Percentiles rank a stretch among this genome's conserved stretches.
Conservation (phyloP, 2,329 filamentous ascomycete species). For the Paramyrothecium roridum region DNA sequence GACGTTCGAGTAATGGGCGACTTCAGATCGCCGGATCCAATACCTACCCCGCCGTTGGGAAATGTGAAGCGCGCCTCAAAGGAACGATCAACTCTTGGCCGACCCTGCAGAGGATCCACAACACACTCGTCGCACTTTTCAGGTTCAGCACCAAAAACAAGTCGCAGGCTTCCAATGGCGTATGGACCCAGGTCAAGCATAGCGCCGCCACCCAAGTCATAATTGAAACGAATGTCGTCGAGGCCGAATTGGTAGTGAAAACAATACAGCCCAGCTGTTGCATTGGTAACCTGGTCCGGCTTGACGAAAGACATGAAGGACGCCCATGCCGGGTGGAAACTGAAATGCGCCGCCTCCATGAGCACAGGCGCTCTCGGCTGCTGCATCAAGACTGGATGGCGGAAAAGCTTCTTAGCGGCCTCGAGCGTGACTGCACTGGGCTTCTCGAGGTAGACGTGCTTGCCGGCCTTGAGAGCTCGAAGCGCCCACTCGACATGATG, state of each 20-base stretch:
- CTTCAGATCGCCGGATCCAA: conserved; percentile 22
- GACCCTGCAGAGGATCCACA: neutral
- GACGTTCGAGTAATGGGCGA: conserved; percentile 6
- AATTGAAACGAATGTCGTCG: conserved; percentile 42
- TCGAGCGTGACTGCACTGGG: neutral
- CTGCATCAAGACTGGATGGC: neutral
- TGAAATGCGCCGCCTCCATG: conserved; percentile 50
- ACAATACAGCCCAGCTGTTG: conserved; percentile 8
- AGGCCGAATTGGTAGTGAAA: neutral
- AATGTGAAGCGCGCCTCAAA: conserved; percentile 35
- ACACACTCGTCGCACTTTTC: conserved; percentile 30
- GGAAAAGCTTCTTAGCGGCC: neutral
- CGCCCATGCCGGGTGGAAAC: conserved; percentile 47
- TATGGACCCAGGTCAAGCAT: conserved; percentile 40
- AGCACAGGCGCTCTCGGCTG: conserved; percentile 37
- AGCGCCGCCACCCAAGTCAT: conserved; percentile 37
- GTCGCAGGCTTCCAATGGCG: conserved; percentile 30
- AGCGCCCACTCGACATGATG: conserved; percentile 43
- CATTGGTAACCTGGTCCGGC: conserved; percentile 31
- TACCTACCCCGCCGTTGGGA: conserved; percentile 31
- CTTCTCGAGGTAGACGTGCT: conserved; percentile 28
- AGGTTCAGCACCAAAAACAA: conserved; percentile 35
- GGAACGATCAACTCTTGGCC: conserved; percentile 17
- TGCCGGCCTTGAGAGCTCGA: conserved; percentile 41
- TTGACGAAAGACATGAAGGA: conserved; percentile 36